A percentile compares a stretch with the other conserved stretches of the same genome.
phyloP scores from a whole-genome alignment of 169 alveolate genomes.

The Eimeria necatrix region DNA sequence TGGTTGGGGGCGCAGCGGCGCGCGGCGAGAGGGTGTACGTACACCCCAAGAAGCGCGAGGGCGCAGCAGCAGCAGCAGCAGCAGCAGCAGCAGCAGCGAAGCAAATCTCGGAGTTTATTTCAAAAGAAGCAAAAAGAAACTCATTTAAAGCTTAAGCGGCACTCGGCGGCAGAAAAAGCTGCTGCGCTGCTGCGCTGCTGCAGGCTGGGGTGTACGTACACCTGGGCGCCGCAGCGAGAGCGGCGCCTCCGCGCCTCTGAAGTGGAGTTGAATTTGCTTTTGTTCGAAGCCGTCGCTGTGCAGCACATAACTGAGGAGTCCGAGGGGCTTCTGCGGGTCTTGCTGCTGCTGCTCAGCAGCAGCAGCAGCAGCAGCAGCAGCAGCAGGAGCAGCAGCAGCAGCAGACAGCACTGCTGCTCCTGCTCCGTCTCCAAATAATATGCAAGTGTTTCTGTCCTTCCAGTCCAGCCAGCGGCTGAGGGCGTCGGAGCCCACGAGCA shows the following conservation, averaged over 20 bases:
- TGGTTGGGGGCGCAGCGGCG: no score
- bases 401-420: slow-evolving; percentile 80
- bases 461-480: slow-evolving; percentile 86
- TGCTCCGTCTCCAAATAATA: slow-evolving; percentile 87
- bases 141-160: no score
- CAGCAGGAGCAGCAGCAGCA: slow-evolving; percentile 43
- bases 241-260: slow-evolving; percentile 21
- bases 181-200: no score
- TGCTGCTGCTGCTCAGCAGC: neutral
- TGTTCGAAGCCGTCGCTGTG: slow-evolving; percentile 69
- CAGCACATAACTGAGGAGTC: slow-evolving; percentile 69
- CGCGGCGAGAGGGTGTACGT: no score
- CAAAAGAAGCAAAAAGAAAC: no score
- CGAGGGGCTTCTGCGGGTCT: slow-evolving; percentile 7
- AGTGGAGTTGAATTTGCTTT: slow-evolving; percentile 18
- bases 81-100: no score
- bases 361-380: slow-evolving; percentile 46
- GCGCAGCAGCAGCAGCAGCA: no score
- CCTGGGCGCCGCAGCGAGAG: neutral
- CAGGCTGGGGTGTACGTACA: neutral
- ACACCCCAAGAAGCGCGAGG: no score
- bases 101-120: no score
- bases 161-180: no score
- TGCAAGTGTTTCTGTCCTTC: slow-evolving; percentile 86
- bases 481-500: slow-evolving; percentile 86